A percentile compares a stretch with the other conserved stretches of the same genome.
Conservation (phyloP, 257 asterid species). For the Scutellaria minor region DNA sequence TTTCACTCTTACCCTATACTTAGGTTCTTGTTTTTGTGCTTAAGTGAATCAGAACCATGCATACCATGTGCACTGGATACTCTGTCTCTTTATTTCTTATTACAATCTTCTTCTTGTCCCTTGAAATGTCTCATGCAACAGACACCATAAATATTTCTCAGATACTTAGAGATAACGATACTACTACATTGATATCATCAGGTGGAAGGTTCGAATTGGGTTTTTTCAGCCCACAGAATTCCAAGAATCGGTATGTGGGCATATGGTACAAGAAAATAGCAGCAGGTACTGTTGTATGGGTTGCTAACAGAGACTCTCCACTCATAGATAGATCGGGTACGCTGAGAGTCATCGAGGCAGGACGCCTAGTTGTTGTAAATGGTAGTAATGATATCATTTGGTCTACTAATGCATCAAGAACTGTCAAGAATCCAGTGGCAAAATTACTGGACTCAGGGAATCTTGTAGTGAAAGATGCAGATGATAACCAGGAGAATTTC, state of each 20-base stretch:
- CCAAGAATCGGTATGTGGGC: constrained; percentile 45
- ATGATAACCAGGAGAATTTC: constrained; percentile 30
- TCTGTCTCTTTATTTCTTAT: not conserved
- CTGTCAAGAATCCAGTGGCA: too few relatives aligned
- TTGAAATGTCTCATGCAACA: not conserved
- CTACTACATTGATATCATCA: constrained; percentile 42
- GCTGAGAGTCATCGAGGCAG: not conserved
- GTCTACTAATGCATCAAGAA: constrained; percentile 1
- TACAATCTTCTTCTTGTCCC: not conserved
- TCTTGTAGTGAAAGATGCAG: constrained; percentile 32
- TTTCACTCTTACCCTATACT: too few relatives aligned
- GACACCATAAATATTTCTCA: constrained; percentile 12
- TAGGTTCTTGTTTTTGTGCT: too few relatives aligned
- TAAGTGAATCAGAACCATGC: not conserved
- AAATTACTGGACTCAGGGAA: constrained; percentile 13
- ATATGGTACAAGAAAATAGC: constrained; percentile 50
- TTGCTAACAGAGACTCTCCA: constrained; percentile 6
- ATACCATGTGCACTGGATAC: not conserved
- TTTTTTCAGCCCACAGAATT: not conserved
- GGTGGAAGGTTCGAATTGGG: constrained; percentile 41
- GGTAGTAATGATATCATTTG: constrained; percentile 1
- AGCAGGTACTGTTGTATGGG: constrained; percentile 25
- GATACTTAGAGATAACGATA: constrained; percentile 40
- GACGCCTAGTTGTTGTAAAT: too few relatives aligned
- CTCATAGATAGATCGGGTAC: not conserved